Conservation (phyloP, 2,329 filamentous ascomycete species). For the Capronia americana region DNA sequence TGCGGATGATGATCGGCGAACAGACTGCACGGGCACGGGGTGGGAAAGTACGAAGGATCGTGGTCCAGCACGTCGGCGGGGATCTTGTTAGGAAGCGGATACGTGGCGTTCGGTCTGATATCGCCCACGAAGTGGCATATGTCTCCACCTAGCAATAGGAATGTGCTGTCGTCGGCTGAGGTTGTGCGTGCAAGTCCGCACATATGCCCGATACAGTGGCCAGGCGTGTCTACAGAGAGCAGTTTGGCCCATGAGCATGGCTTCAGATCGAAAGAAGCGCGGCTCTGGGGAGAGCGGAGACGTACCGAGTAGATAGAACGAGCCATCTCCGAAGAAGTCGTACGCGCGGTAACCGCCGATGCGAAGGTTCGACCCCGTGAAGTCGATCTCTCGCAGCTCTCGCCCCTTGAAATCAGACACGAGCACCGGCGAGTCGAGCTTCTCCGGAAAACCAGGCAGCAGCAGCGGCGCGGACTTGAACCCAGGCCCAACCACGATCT, state of each 20-base stretch:
- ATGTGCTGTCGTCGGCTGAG: conserved; percentile 44
- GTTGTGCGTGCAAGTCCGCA: conserved; percentile 56
- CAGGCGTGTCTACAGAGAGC: conserved; percentile 48
- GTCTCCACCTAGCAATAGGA: conserved; percentile 55
- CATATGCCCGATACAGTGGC: conserved; percentile 56
- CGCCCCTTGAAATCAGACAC: conserved; percentile 46
- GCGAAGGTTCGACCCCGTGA: conserved; percentile 35
- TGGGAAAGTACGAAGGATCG: conserved; percentile 19
- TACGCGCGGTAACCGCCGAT: conserved; percentile 49
- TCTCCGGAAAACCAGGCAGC: conserved; percentile 56
- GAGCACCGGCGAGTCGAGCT: conserved; percentile 45
- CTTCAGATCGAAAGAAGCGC: neutral
- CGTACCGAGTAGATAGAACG: conserved; percentile 52
- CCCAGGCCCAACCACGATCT: conserved; percentile 61
- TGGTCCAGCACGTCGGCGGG: conserved; percentile 21
- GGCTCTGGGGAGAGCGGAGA: neutral
- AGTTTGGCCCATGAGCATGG: neutral
- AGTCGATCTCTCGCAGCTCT: conserved; percentile 37
- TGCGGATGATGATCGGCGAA: conserved; percentile 39
- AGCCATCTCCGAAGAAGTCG: conserved; percentile 52
- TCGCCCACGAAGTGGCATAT: conserved; percentile 51
- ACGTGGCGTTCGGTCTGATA: conserved; percentile 42
- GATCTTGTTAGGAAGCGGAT: conserved; percentile 39
- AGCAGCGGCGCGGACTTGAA: conserved; percentile 50
- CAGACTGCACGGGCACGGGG: conserved; percentile 40